Evolutionary conservation across 441 rosid genomes (phyloP).

Genomic region (Gossypium schwendimanii): DNA sequence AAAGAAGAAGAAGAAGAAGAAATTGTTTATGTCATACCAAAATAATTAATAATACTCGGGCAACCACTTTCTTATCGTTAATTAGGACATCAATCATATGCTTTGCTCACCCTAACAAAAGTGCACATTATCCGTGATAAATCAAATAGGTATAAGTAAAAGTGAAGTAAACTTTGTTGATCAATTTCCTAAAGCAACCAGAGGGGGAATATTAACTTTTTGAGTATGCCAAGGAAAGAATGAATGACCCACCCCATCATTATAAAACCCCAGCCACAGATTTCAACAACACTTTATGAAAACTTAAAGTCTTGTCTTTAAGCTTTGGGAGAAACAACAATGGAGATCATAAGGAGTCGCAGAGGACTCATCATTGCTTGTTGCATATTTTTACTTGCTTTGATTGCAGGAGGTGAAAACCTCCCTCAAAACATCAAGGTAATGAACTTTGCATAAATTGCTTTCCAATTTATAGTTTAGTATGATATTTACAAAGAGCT

Average conservation of each 20-base stretch:
- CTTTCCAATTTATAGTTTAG: background rate
- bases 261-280: conserved; percentile 9
- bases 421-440: conserved; percentile 21
- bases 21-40: too few species aligned
- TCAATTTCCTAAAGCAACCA: background rate
- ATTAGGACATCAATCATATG: conserved; percentile 5
- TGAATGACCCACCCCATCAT: background rate
- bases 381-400: conserved; percentile 26
- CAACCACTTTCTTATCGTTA: background rate
- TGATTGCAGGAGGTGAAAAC: conserved; percentile 23
- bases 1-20: too few species aligned
- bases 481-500: background rate
- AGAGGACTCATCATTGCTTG: conserved; percentile 19
- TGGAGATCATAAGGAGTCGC: conserved; percentile 14
- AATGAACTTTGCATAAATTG: background rate
- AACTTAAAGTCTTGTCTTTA: background rate
- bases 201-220: conserved; percentile 16
- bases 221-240: conserved; percentile 29
- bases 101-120: conserved; percentile 26
- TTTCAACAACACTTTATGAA: background rate
- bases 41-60: too few species aligned
- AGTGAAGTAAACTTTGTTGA: conserved; percentile 11
- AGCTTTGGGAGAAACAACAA: background rate
- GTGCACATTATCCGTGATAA: conserved; percentile 5
- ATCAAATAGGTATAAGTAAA: conserved; percentile 21